These are phyloP conservation scores for Fomitopsis pulvina DNA, from an alignment of 768 basidiomycete genomes.

Conservation along the genomic window DNA sequence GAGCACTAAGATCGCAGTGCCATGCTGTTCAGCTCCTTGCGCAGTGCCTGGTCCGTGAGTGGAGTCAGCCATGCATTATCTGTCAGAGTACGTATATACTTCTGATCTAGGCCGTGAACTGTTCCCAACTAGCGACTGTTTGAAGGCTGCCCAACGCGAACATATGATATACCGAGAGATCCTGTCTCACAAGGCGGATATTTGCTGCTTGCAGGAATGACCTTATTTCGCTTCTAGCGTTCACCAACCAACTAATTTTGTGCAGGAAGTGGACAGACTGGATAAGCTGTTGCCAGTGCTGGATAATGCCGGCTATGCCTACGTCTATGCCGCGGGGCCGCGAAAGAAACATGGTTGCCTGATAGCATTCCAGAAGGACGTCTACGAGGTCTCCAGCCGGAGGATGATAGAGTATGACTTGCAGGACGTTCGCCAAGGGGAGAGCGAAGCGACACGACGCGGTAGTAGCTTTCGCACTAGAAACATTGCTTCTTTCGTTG, in stretches of 20 bases:
- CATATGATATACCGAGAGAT: slow-evolving; percentile 76
- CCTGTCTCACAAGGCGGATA: slow-evolving; percentile 63
- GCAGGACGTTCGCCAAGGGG: slow-evolving; percentile 40
- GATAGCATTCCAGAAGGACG: slow-evolving; percentile 57
- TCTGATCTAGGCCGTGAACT: slow-evolving; percentile 62
- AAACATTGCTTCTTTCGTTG: slow-evolving; percentile 76
- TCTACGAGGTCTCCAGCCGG: slow-evolving; percentile 41
- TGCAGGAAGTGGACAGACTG: slow-evolving; percentile 82
- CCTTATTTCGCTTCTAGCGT: not conserved
- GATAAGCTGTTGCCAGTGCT: slow-evolving; percentile 66
- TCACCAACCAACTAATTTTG: not conserved
- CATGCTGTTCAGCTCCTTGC: slow-evolving; percentile 53
- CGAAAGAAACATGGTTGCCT: slow-evolving; percentile 84
- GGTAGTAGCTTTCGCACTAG: slow-evolving; percentile 65
- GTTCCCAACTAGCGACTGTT: slow-evolving; percentile 80
- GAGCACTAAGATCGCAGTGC: slow-evolving; percentile 7
- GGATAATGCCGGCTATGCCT: slow-evolving; percentile 54
- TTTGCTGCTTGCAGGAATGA: slow-evolving; percentile 80
- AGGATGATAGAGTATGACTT: slow-evolving; percentile 65
- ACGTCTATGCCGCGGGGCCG: slow-evolving; percentile 62
- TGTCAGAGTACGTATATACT: not conserved
- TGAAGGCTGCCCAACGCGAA: slow-evolving; percentile 68
- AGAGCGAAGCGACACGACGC: slow-evolving; percentile 28
- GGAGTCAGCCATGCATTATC: not conserved
- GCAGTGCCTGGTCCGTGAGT: slow-evolving; percentile 75